Base-by-base conservation (phyloP, 768 basidiomycete genomes). In the Xerocomellus chrysenteron region DNA sequence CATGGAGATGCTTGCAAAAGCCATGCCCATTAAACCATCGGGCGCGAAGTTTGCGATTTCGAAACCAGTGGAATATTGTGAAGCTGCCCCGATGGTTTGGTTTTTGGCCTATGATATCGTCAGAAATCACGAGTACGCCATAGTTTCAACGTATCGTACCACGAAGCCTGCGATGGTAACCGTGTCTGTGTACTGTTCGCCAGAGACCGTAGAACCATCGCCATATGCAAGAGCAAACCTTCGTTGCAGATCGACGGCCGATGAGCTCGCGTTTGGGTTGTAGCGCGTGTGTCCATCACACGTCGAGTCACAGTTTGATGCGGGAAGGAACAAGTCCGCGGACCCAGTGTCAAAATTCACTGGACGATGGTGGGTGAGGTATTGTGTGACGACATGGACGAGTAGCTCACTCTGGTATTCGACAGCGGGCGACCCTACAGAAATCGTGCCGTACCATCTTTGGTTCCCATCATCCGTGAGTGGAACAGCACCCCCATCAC, bases 1-100 rank as follows among this genome's bases (percentile, higher is more conserved):
- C 3, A 42, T 60, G 3, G 79, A 76, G 30, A 81, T 64, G 19
- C 67, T 47, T 13, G 65, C 52, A 67, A 78, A 81, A 0, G 67
- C 77, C 79, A 81, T 76, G 54, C 80, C 77, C 61, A 76, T 62
- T 9, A 76, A 49, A 7, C 75, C 74, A 40, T 73, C 72, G 1
- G 70, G 50, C n/a, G 56, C 37, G 14, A 63, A 71, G 3, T 11
- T 48, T 10, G 51, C 19, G 4, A n/a, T 26, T 24, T 61, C 40
- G 19, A 71, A 57, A 14, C 13, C 33, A 5, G 56, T 30, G 9
- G 68, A 53, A 54, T 68, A 69, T 1, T 60, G 47, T 2, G 51
- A 45, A 14, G 67, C 67, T 32, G 56, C 67, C 4, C 69, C 69
- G 13, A 70, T 2, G 4, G 60, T 57, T 53, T 71, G 69, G 21